These are phyloP conservation scores for Cystodermella granulosa DNA, from an alignment of 1,284 basidiomycete species.

Conservation along the genomic window DNA sequence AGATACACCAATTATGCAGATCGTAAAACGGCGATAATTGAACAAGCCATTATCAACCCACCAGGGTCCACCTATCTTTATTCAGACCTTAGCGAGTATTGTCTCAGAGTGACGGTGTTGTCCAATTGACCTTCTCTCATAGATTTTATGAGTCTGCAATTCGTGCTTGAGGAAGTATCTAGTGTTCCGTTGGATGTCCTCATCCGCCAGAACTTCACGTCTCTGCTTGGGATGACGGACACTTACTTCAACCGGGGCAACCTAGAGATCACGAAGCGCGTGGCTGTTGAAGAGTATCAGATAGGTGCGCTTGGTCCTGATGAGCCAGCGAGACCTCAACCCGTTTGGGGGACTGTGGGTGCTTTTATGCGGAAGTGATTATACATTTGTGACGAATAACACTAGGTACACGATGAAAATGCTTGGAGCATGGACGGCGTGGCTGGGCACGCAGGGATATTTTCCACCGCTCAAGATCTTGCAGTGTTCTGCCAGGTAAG, in stretches of 20 bases:
- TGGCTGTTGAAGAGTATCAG: slow-evolving; percentile 22
- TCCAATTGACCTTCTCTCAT: neutral
- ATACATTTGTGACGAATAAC: neutral
- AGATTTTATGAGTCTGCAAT: slow-evolving; percentile 27
- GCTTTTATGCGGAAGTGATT: slow-evolving; percentile 1
- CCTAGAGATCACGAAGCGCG: slow-evolving; percentile 7
- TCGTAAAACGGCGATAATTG: slow-evolving; percentile 19
- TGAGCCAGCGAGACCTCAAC: slow-evolving; percentile 22
- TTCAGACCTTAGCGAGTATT: slow-evolving; percentile 23
- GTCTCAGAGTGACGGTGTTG: too few relatives aligned
- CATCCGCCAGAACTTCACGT: slow-evolving; percentile 21
- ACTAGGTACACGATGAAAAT: slow-evolving; percentile 27
- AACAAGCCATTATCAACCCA: slow-evolving; percentile 16
- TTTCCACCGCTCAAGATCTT: slow-evolving; percentile 23
- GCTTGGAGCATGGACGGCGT: slow-evolving; percentile 27
- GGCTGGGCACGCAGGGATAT: slow-evolving; percentile 26
- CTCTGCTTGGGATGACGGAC: slow-evolving; percentile 23
- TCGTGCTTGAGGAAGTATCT: slow-evolving; percentile 22
- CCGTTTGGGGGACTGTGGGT: slow-evolving; percentile 25
- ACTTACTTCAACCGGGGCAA: slow-evolving; percentile 24
- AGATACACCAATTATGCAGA: slow-evolving; percentile 21
- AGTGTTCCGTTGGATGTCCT: slow-evolving; percentile 18
- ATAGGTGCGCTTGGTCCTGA: slow-evolving; percentile 16
- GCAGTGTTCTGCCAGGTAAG: slow-evolving; percentile 26
- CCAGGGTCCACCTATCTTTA: slow-evolving; percentile 24